These are phyloP conservation scores for Alternaria angustiovoidea DNA, from an alignment of 2,329 filamentous ascomycete species.

Conservation along the genomic window DNA sequence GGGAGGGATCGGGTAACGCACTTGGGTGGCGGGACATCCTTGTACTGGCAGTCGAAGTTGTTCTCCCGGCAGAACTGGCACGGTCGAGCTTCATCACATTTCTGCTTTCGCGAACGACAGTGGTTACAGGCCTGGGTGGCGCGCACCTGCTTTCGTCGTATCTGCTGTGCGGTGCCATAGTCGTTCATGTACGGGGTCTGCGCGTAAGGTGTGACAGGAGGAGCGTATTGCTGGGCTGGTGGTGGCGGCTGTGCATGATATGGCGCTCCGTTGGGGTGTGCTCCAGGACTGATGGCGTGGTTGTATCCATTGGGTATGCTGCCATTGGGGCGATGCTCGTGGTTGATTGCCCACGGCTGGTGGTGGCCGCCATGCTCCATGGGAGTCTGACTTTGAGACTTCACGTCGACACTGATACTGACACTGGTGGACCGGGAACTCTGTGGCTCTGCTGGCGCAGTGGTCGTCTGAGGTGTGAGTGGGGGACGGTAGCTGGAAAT, in stretches of 20 bases:
- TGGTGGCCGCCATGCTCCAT: conserved; percentile 50
- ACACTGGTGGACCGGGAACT: conserved; percentile 37
- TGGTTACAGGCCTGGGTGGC: conserved; percentile 71
- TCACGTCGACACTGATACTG: conserved; percentile 37
- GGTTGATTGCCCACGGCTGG: conserved; percentile 42
- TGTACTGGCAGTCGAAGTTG: conserved; percentile 82
- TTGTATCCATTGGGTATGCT: conserved; percentile 45
- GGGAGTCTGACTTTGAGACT: conserved; percentile 35
- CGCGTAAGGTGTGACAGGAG: conserved; percentile 35
- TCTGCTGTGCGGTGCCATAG: conserved; percentile 36
- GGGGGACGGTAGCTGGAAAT: conserved; percentile 45
- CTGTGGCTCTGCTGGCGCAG: conserved; percentile 32
- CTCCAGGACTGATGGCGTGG: conserved; percentile 39
- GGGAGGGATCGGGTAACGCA: conserved; percentile 56
- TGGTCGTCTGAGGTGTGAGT: conserved; percentile 40
- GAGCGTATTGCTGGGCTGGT: conserved; percentile 42
- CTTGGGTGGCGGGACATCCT: conserved; percentile 91
- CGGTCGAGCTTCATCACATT: conserved; percentile 52
- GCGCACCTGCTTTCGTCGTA: conserved; percentile 49
- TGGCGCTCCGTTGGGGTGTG: conserved; percentile 39
- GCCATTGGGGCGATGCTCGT: conserved; percentile 46
- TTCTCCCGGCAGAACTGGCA: conserved; percentile 80
- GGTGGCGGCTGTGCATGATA: conserved; percentile 43
- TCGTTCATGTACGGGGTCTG: conserved; percentile 41
- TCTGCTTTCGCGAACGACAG: conserved; percentile 53